These are phyloP conservation scores for Microbotryum saponariae DNA, from an alignment of 1,284 basidiomycete species.

Conservation along the genomic window DNA sequence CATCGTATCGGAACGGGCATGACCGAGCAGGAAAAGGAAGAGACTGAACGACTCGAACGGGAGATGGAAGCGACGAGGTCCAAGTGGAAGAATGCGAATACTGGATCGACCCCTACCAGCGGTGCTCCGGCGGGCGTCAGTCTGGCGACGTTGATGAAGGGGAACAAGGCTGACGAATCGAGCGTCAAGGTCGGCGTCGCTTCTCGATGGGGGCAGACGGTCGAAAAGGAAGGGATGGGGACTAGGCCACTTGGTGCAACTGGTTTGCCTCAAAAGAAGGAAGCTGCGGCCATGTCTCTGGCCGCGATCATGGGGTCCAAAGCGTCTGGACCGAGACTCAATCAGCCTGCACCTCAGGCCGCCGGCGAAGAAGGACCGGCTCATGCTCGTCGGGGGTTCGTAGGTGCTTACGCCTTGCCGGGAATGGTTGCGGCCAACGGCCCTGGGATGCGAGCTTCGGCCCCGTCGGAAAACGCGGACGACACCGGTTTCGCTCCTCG, in stretches of 20 bases:
- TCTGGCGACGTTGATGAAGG: conserved; percentile 2
- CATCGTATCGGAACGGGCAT: conserved; percentile 19
- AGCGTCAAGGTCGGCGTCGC: background rate
- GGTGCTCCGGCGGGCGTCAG: background rate
- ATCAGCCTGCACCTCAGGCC: background rate
- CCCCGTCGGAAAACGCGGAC: background rate
- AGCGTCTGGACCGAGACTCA: conserved; percentile 15
- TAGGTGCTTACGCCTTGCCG: conserved; percentile 9
- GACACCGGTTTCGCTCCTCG: background rate
- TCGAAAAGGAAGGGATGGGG: too few species aligned
- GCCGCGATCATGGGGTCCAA: conserved; percentile 15
- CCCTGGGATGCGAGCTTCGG: background rate
- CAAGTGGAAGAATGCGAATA: conserved; percentile 12
- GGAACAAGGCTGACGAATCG: background rate
- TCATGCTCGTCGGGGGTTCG: conserved; percentile 7
- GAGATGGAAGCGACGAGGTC: conserved; percentile 25
- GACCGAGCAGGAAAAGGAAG: conserved; percentile 24
- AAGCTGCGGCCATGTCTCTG: conserved; percentile 1
- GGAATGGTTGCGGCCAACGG: conserved; percentile 1
- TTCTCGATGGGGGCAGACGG: too few species aligned
- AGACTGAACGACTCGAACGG: conserved; percentile 21
- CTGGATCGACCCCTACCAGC: background rate
- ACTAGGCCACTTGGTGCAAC: too few species aligned
- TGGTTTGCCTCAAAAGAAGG: too few species aligned
- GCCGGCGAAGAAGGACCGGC: conserved; percentile 2